Evolutionary conservation across 2,329 filamentous ascomycete species (phyloP), one percentile per base, ranked within the genome.

Genomic region (Claviceps fusiformis): DNA sequence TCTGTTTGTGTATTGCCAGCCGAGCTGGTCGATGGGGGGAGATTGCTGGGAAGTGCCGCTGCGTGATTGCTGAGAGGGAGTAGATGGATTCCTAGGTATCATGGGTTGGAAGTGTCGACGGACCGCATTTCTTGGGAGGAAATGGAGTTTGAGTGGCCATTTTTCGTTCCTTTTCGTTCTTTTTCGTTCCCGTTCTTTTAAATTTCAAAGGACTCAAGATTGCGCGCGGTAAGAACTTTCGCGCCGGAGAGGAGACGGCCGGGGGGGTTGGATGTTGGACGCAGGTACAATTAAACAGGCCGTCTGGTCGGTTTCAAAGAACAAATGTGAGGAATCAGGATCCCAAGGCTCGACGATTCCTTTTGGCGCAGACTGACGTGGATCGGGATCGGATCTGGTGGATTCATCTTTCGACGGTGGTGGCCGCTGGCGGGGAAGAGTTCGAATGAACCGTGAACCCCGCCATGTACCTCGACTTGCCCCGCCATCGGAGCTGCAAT

Each of bases 61-160:
- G n/a, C 24, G 24, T 3, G 24, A 4, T 2, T 2, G 31, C 31
- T 33, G 8, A 33, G 31, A 33, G 41, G 41, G 24, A 24, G 24
- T 24, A 24, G 24, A 24, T 24, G n/a, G 49, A 19, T 43, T 53
- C 41, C 46, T 48, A 54, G 49, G 24, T 3, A 19, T 33, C 39
- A 49, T 44, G 54, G 50, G 5, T 10, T 54, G 46, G 46, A 6
- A 48, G n/a, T n/a, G 6, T 19, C 3, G 51, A 67, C 76, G 56
- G 73, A 80, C 77, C 78, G 72, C 77, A 80, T 69, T 80, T 82
- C 73, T 81, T 82, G 57, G 72, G 70, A 50, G 78, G 75, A 59
- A 78, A 77, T 70, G 74, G 70, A 61, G 71, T 59, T 70, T 74
- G 70, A 60, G 71, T 59, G n/a, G 62, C 59, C 66, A 69, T 70